Conservation (phyloP, 768 basidiomycete species). For the Sporobolomyces phaffii region DNA sequence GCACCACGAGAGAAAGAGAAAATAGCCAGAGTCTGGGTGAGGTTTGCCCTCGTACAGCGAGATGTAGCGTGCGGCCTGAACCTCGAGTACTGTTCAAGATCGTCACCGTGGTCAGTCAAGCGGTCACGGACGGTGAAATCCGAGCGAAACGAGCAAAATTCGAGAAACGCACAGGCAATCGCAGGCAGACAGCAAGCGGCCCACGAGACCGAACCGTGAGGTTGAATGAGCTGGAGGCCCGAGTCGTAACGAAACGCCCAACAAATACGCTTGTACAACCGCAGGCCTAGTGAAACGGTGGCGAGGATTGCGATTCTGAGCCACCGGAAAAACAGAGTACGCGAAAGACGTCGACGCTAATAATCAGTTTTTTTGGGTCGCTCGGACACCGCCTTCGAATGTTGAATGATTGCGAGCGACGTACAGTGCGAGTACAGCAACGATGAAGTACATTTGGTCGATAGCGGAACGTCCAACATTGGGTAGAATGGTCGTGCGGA, state of each 20-base stretch:
- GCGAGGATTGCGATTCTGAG: background rate
- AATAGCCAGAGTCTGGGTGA: background rate
- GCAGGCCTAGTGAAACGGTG: background rate
- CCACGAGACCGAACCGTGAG: background rate
- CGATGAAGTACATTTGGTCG: background rate
- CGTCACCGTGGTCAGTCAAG: too few species aligned
- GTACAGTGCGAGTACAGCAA: background rate
- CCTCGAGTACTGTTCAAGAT: background rate
- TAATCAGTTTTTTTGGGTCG: too few species aligned
- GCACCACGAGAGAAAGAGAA: background rate
- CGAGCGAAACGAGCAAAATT: too few species aligned
- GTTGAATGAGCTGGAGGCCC: background rate
- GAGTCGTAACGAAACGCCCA: background rate
- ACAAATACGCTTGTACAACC: background rate
- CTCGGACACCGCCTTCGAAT: too few species aligned
- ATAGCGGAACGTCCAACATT: background rate
- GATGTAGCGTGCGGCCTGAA: background rate
- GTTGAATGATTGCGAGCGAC: too few species aligned
- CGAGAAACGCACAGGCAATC: background rate
- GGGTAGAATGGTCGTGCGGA: background rate
- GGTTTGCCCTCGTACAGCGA: background rate
- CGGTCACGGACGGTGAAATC: too few species aligned
- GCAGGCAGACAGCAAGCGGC: background rate
- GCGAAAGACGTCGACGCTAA: too few species aligned
- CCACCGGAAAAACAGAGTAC: too few species aligned